These are phyloP conservation scores for Urostyla sp. DNA, from an alignment of 73 alveolate genomes.

Conservation along the genomic window DNA sequence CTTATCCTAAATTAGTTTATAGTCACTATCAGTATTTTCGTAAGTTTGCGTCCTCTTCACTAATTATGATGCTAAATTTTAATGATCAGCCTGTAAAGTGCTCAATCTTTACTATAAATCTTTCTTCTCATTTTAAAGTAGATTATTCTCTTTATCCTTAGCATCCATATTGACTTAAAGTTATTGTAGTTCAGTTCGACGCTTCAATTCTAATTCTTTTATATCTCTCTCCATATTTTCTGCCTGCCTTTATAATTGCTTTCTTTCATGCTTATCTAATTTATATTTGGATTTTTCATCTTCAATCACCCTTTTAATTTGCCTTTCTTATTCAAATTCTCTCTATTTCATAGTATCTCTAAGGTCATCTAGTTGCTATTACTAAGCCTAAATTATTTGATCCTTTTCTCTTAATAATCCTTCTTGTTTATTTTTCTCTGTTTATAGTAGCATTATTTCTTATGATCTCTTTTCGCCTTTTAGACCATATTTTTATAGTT, in stretches of 20 bases:
- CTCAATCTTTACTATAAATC: not conserved
- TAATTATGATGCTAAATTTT: not conserved
- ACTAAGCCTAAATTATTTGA: constrained; percentile 35
- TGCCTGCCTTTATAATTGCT: constrained; percentile 46
- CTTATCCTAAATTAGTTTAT: constrained; percentile 50
- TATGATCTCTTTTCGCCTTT: constrained; percentile 50
- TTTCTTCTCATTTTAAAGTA: constrained; percentile 64
- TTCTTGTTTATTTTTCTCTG: constrained; percentile 17
- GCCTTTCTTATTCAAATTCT: constrained; percentile 44
- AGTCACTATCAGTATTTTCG: constrained; percentile 47
- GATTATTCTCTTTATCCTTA: constrained; percentile 39
- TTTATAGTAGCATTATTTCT: not conserved
- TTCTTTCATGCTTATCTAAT: constrained; percentile 52
- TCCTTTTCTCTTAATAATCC: constrained; percentile 62
- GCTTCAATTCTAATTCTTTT: constrained; percentile 8
- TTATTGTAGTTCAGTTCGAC: constrained; percentile 30
- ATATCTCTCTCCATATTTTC: constrained; percentile 24
- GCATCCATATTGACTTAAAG: constrained; percentile 44
- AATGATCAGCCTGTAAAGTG: constrained; percentile 19
- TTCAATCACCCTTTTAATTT: constrained; percentile 19
- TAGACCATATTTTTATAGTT: constrained; percentile 34
- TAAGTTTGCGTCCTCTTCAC: constrained; percentile 26
- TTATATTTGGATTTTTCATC: constrained; percentile 55
- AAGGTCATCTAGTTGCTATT: constrained; percentile 29
- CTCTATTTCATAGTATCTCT: constrained; percentile 39